These are phyloP conservation scores for Escallonia herrerae DNA, from an alignment of 129 eudicot genomes.

Conservation along the genomic window DNA sequence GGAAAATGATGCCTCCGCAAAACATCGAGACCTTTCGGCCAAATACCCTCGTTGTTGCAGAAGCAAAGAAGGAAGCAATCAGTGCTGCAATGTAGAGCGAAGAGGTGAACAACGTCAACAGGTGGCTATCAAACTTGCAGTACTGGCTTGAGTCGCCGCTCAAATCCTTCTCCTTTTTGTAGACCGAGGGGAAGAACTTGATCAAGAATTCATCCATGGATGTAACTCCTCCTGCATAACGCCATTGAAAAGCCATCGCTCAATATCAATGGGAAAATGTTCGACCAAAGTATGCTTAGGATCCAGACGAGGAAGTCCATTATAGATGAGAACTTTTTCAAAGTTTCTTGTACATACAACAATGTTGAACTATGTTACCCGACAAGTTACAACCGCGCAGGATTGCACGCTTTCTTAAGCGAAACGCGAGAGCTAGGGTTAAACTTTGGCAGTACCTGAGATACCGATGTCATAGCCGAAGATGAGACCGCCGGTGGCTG, in stretches of 20 bases:
- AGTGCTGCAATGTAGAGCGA: conserved; percentile 37
- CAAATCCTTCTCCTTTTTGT: conserved; percentile 5
- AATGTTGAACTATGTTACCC: too few relatives aligned
- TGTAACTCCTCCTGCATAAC: conserved; percentile 37
- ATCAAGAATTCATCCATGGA: conserved; percentile 37
- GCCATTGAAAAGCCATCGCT: background rate
- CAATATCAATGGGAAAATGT: too few relatives aligned
- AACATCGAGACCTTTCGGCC: conserved; percentile 33
- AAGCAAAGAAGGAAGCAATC: conserved; percentile 29
- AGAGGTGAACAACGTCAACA: conserved; percentile 28
- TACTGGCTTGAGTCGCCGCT: conserved; percentile 15
- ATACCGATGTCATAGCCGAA: conserved; percentile 38
- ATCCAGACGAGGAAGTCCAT: too few relatives aligned
- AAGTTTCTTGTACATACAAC: too few relatives aligned
- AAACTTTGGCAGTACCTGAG: conserved; percentile 4
- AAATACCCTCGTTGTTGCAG: conserved; percentile 15
- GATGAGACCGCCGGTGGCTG: conserved; percentile 35
- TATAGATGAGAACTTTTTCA: too few relatives aligned
- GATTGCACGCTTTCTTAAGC: too few relatives aligned
- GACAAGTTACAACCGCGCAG: too few relatives aligned
- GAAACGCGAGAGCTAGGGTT: too few relatives aligned
- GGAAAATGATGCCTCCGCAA: conserved; percentile 29
- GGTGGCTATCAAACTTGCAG: conserved; percentile 36
- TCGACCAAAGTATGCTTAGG: too few relatives aligned
- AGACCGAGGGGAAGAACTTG: conserved; percentile 33